Base-by-base conservation (phyloP, 2,329 filamentous ascomycete species). In the Fusarium ramigenum region DNA sequence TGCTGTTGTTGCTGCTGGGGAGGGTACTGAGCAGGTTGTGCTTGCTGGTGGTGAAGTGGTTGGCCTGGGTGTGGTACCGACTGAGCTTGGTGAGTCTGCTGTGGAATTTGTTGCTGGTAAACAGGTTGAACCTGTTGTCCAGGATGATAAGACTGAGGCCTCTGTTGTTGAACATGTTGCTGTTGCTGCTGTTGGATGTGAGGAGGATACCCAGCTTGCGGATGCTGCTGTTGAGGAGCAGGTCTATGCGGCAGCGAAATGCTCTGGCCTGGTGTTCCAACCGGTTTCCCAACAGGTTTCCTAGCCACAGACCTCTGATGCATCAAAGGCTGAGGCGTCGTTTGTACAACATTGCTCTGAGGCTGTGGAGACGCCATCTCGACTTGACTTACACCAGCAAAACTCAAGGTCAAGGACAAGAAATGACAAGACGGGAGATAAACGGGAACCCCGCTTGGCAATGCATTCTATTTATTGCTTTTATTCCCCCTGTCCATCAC, bases 311-410 rank as follows among this genome's bases (percentile, higher is more conserved):
- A 65, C 19, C 63, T 73, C 34, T 74, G 69, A 59, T 69, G 66
- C 32, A 44, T n/a, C 50, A 74, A 59, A 42, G 50, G 58, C 4
- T 62, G 72, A 52, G 72, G 40, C 5, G 71, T 52, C 4, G 58
- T 53, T 32, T 49, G 66, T 28, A 28, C 46, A 49, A 37, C 30
- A 21, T 40, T 40, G 16, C 32, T 47, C 25, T 68, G 72, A 66
- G 63, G 60, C 44, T 74, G 63, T 39, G 69, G 68, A 53, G 67
- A 68, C 21, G 63, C 72, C 72, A 74, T 74, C 40, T 49, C 34
- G 36, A 57, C 69, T 72, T 53, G 36, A 57, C 69, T 72, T 60
- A 59, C 19, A 72, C 69, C 21, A 37, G 30, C 11, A 52, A 7
- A 11, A 18, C 10, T 44, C 37, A 39, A 71, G 61, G 21, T 16